A percentile compares a stretch with the other conserved stretches of the same genome.
Conservation (phyloP, 257 asterid species). For the Paulownia fortunei region DNA sequence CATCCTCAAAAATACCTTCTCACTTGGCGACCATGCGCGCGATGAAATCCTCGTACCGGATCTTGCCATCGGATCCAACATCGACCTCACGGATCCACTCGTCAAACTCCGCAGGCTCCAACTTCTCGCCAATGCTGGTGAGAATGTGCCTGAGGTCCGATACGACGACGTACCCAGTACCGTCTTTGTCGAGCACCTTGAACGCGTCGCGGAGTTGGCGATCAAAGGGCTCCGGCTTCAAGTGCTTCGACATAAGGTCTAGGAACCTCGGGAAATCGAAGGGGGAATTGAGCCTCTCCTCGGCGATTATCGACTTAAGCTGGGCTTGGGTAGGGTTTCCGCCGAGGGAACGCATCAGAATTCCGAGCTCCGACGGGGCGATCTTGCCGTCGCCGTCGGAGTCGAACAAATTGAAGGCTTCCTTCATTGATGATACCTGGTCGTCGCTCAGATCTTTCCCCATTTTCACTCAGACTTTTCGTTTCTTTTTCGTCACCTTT, state of each 20-base stretch:
- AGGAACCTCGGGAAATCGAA: conserved; percentile 83
- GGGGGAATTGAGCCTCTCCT: conserved; percentile 75
- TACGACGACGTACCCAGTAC: conserved; percentile 81
- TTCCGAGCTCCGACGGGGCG: conserved; percentile 92
- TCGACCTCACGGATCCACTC: conserved; percentile 99
- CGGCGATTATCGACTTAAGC: conserved; percentile 75
- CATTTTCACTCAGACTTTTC: conserved; percentile 45
- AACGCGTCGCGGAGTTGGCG: conserved; percentile 98
- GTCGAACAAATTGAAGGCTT: conserved; percentile 94
- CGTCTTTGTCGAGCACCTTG: conserved; percentile 93
- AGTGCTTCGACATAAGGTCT: conserved; percentile 88
- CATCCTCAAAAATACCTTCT: conserved; percentile 29
- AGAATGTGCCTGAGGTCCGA: conserved; percentile 94
- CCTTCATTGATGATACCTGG: conserved; percentile 85
- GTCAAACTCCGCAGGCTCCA: conserved; percentile 93
- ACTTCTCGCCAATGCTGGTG: conserved; percentile 94
- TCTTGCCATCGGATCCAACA: conserved; percentile 96
- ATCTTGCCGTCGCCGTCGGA: conserved; percentile 96
- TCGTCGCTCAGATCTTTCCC: conserved; percentile 89
- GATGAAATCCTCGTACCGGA: conserved; percentile 92
- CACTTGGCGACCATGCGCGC: conserved; percentile 96
- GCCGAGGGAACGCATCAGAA: conserved; percentile 96
- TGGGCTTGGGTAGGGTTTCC: conserved; percentile 97
- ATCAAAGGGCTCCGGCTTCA: conserved; percentile 96
- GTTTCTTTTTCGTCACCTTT: neutral